Evolutionary conservation across 345 rosid species (phyloP), one percentile per base, ranked within the genome.

Genomic region (Aquilaria yunnanensis): DNA sequence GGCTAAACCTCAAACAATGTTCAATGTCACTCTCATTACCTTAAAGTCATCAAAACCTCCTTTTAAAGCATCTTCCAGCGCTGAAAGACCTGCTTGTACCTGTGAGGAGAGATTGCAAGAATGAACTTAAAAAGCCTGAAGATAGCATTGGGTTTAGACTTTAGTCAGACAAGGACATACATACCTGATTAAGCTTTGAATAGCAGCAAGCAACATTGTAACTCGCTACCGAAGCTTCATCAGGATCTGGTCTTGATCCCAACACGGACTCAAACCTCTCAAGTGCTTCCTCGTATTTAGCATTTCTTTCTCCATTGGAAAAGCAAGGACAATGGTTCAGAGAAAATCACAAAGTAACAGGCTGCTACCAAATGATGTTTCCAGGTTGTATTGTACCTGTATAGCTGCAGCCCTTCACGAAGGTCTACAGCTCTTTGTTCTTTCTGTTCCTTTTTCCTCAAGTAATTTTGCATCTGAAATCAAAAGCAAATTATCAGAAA

Each of bases 171-270:
- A 54, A 63, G 12, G 14, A 29, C n/a, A 54, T 50, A 5, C 4
- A 6, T 77, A 90, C 99, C 90, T 82, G 96, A 77, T 86, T 77
- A 65, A 93, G 96, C 83, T 86, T 90, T 31, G 95, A 85, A 75
- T 88, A 93, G 67, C 97, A 90, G 71, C 92, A 93, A 34, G 99
- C 96, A 32, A 94, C 97, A 74, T 93, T 90, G 84, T 90, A 90
- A 75, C 96, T 82, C 29, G 97, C 90, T 14, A 86, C 84, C 2
- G 98, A 68, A 75, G 96, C 80, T 81, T 93, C 97, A 29, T 60
- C 64, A 14, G 75, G 69, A 29, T 87, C 83, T 53, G 98, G 97
- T 84, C 77, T 93, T 11, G 95, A 84, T 55, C 98, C 98, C 74
- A 90, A 58, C n/a, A 90, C 94, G 29, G 97, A 93, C 82, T 93